phyloP scores from a whole-genome alignment of 768 basidiomycete genomes.

The Hypholoma sublateritium region DNA sequence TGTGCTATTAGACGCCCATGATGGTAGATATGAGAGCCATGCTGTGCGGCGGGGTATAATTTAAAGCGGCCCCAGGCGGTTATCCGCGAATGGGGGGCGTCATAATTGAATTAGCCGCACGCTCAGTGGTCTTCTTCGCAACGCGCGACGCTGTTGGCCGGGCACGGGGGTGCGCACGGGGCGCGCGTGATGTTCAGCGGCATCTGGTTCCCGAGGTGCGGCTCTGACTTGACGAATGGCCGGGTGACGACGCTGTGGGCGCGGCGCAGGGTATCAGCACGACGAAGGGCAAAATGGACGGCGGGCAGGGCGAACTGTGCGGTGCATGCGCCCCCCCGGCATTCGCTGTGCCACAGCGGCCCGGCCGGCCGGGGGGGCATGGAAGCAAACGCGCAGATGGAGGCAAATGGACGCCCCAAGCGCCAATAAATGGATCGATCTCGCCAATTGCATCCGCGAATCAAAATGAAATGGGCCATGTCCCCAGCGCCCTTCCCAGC shows the following conservation, averaged over 20 bases:
- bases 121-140: too few species aligned
- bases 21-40: constrained; percentile 9
- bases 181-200: constrained; percentile 47
- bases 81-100: constrained; percentile 1
- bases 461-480: neutral
- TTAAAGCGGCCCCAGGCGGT: neutral
- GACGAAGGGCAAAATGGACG: constrained; percentile 6
- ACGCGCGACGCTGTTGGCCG: too few species aligned
- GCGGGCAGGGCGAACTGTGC: constrained; percentile 7
- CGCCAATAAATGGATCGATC: neutral
- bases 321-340: neutral
- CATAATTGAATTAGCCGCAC: neutral
- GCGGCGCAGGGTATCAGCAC: constrained; percentile 1
- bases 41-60: neutral
- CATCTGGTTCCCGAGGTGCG: constrained; percentile 59
- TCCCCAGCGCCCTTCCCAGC: too few species aligned
- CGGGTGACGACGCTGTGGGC: constrained; percentile 27
- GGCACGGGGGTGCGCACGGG: constrained; percentile 10
- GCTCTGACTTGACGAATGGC: constrained; percentile 56
- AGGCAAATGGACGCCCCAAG: too few species aligned
- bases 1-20: constrained; percentile 7
- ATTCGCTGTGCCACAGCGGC: constrained; percentile 1
- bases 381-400: too few species aligned
- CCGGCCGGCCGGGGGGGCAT: neutral
- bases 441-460: constrained; percentile 2